A percentile compares a stretch with the other conserved stretches of the same genome.
These are phyloP conservation scores for Kluyveromyces starmeri DNA, from an alignment of 805 yeast species.

Conservation along the genomic window DNA sequence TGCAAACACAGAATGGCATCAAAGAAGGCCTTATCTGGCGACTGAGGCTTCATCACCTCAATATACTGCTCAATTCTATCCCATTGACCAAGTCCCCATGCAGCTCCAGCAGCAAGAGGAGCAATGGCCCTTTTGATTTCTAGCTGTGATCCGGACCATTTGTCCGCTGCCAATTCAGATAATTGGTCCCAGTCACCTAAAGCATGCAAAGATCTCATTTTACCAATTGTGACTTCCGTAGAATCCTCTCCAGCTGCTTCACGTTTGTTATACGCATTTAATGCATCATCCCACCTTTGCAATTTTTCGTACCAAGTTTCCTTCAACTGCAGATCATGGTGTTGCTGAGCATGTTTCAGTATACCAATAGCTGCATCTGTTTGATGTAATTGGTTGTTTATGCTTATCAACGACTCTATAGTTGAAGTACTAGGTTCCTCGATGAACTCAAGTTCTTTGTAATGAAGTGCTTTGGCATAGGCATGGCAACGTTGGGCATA, in stretches of 20 bases:
- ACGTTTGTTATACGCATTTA: constrained; percentile 78
- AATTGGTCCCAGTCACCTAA: constrained; percentile 98
- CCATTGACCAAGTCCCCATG: constrained; percentile 98
- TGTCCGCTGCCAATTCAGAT: constrained; percentile 73
- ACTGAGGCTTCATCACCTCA: constrained; percentile 78
- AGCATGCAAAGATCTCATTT: constrained; percentile 96
- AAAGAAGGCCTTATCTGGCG: constrained; percentile 93
- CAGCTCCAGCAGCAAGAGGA: constrained; percentile 96
- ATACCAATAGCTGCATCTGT: constrained; percentile 98
- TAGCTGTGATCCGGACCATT: constrained; percentile 68
- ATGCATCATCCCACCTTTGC: constrained; percentile 97
- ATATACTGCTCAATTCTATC: constrained; percentile 90
- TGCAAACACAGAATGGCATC: constrained; percentile 84
- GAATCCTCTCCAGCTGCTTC: constrained; percentile 48
- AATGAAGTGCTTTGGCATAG: constrained; percentile 93
- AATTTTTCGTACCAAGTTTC: constrained; percentile 97
- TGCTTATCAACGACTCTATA: constrained; percentile 83
- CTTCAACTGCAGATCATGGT: constrained; percentile 81
- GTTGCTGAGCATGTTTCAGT: constrained; percentile 85
- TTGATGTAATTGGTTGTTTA: constrained; percentile 91
- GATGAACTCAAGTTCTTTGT: constrained; percentile 89
- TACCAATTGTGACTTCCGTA: constrained; percentile 90
- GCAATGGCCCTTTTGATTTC: constrained; percentile 81
- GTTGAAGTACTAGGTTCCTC: constrained; percentile 89
- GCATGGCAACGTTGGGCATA: constrained; percentile 96